These are phyloP conservation scores for Syncephalis fuscata DNA, from an alignment of 371 early-diverging fungal genomes.

Conservation along the genomic window DNA sequence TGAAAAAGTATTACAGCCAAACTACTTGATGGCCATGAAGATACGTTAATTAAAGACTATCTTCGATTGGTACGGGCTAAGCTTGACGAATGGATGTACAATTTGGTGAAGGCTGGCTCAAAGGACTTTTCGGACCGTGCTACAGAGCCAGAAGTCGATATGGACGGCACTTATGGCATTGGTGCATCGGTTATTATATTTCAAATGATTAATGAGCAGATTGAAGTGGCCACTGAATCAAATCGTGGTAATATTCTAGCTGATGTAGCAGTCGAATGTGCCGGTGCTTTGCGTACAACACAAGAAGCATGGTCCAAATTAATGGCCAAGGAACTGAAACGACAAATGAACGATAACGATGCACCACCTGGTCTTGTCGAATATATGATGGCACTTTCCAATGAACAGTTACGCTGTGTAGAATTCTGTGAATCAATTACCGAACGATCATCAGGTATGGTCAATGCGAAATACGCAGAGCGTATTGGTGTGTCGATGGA, in stretches of 20 bases:
- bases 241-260: slow-evolving; percentile 70
- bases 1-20: slow-evolving; percentile 77
- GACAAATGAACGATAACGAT: slow-evolving; percentile 50
- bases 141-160: slow-evolving; percentile 58
- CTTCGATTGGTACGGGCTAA: slow-evolving; percentile 70
- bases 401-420: slow-evolving; percentile 74
- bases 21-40: slow-evolving; percentile 83
- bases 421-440: slow-evolving; percentile 75
- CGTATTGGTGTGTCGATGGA: slow-evolving; percentile 40
- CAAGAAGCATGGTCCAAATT: slow-evolving; percentile 63
- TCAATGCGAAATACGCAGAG: slow-evolving; percentile 46
- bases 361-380: slow-evolving; percentile 70
- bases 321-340: slow-evolving; percentile 48
- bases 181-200: slow-evolving; percentile 74
- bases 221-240: slow-evolving; percentile 70
- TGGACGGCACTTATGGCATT: slow-evolving; percentile 61
- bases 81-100: slow-evolving; percentile 79
- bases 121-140: slow-evolving; percentile 56
- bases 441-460: slow-evolving; percentile 38
- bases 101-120: slow-evolving; percentile 71
- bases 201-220: slow-evolving; percentile 92
- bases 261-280: slow-evolving; percentile 76
- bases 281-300: slow-evolving; percentile 59
- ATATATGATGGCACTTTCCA: slow-evolving; percentile 85
- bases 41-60: slow-evolving; percentile 68